Evolutionary conservation across 2,329 filamentous ascomycete genomes (phyloP).

Genomic region (Phyllosticta ampelicida): DNA sequence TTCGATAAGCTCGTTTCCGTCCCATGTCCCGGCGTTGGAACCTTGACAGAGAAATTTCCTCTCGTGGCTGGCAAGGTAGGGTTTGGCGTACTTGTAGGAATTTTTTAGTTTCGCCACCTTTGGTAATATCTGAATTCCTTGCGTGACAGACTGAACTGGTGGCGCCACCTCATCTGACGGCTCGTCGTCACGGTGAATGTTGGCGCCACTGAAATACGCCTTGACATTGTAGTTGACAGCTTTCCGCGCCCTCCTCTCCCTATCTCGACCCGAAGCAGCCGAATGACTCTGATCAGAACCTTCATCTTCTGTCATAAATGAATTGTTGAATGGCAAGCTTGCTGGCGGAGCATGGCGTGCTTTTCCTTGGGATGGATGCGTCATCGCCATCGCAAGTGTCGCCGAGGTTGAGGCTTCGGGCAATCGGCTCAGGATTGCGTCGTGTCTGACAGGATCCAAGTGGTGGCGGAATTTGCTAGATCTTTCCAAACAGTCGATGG

Average conservation of each 20-base stretch:
- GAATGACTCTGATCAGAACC: neutral
- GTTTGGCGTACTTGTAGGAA: neutral
- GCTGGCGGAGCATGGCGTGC: neutral
- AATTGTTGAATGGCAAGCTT: neutral
- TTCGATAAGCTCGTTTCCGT: conserved; percentile 14
- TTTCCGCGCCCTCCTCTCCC: neutral
- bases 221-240: neutral
- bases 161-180: no score
- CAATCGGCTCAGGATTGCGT: neutral
- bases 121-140: neutral
- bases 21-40: conserved; percentile 17
- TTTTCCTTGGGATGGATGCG: neutral
- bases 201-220: neutral
- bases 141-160: no score
- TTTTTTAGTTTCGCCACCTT: neutral
- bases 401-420: neutral
- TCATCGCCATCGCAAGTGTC: neutral
- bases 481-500: conserved; percentile 16
- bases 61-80: conserved; percentile 20
- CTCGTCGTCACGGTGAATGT: no score
- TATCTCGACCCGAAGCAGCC: neutral
- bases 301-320: neutral
- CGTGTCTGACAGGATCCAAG: neutral
- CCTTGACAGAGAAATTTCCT: conserved; percentile 14
- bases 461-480: neutral